Base-by-base conservation (phyloP, 257 asterid genomes). In the Capsicum chinense region DNA sequence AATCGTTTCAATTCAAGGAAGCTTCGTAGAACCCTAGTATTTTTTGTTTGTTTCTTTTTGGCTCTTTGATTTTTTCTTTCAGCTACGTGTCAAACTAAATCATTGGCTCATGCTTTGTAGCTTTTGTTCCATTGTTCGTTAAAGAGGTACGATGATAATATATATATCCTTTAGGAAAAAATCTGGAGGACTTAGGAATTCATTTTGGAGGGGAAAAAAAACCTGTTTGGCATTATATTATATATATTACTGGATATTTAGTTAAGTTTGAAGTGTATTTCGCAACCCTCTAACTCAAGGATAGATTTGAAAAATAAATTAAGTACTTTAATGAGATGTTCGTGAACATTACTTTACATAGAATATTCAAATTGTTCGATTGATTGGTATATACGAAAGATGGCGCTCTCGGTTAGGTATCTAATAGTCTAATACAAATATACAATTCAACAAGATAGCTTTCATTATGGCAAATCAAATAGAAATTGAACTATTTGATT, bases 1-100 rank as follows among this genome's bases (percentile, higher is more conserved):
- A 50, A 76, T 52, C 12, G 35, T 73, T 52, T 52, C 47, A 52
- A 26, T 14, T 21, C 4, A 76, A 76, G 62, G 81, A 76, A 76
- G 63, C n/a, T 76, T 76, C 81, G 63, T 19, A 54, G 81, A 76
- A 76, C 26, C 63, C 11, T 52, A 76, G 60, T 14, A 21, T 2
- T 10, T 26, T 76, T 52, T 52, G 81, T 76, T 76, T 52, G 81
- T 76, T 76, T 52, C 48, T 76, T 76, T 76, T 66, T 33, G 73
- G n/a, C 2, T 11, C 63, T 52, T 33, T 52, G 47, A 9, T 70
- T 70, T 70, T 37, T 68, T 70, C 56, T 44, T 70, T 35, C 21
- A 70, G 15, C 7, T 44, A 44, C 57, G 56, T 9, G 79, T 70
- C 79, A 70, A 70, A 70, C 42, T 52, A 6, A 74, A 74, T 50